Evolutionary conservation across 2,329 filamentous ascomycete species (phyloP).

Genomic region (Cladosporium velox): DNA sequence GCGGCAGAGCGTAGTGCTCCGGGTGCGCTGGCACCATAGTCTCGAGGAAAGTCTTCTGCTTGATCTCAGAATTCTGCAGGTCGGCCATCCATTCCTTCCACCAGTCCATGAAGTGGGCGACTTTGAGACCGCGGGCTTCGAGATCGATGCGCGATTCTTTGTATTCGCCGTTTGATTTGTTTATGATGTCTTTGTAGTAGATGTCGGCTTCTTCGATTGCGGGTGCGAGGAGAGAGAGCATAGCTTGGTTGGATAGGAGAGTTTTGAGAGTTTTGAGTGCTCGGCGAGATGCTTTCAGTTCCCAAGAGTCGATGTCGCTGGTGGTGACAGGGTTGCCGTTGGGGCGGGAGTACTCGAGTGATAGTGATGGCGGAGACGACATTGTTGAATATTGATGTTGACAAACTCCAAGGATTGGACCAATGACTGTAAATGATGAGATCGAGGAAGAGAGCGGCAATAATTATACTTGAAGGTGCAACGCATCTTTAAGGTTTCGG

Average conservation of each 20-base stretch:
- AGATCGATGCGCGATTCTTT: constrained; percentile 9
- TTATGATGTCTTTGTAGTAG: constrained; percentile 7
- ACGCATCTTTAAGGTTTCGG: background rate
- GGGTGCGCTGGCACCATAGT: constrained; percentile 6
- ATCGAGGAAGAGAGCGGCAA: background rate
- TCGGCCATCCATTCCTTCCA: constrained; percentile 5
- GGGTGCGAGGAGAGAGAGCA: background rate
- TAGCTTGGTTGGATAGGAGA: background rate
- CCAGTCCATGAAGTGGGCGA: background rate
- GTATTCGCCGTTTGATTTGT: background rate
- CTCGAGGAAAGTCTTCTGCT: background rate
- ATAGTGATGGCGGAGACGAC: background rate
- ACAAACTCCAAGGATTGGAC: background rate
- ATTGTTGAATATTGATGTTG: background rate
- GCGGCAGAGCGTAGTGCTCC: constrained; percentile 4
- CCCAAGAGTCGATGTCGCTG: background rate
- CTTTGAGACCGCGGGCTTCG: background rate
- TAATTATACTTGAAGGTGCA: background rate
- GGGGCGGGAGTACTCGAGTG: background rate
- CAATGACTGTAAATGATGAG: background rate
- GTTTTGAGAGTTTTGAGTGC: background rate
- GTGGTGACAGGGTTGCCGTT: background rate
- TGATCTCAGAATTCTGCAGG: background rate
- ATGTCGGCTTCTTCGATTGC: constrained; percentile 5
- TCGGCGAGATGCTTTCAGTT: background rate